These are phyloP conservation scores for Eragrostis curvula DNA, from an alignment of 176 grass and related monocot species.

Conservation along the genomic window DNA sequence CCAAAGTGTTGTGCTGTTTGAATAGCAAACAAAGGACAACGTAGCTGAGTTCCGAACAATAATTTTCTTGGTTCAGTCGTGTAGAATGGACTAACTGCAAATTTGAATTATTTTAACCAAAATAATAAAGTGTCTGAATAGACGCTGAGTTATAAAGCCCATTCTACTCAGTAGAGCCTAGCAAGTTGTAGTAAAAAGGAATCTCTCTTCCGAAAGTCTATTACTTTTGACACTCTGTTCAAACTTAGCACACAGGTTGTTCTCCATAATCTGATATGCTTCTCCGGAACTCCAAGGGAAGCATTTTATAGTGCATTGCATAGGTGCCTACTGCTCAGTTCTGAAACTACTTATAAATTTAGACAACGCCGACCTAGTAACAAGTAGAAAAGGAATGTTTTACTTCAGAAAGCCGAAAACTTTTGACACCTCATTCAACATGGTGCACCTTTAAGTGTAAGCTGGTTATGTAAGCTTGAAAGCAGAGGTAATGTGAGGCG, in stretches of 20 bases:
- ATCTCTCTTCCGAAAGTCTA: slow-evolving; percentile 2
- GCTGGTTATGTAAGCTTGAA: slow-evolving; percentile 41
- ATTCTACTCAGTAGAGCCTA: slow-evolving; percentile 20
- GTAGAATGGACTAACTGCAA: slow-evolving; percentile 11
- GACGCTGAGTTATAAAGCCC: not conserved
- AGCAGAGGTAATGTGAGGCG: slow-evolving; percentile 30
- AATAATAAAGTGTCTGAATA: not conserved
- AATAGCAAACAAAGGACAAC: not conserved
- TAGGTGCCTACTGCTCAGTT: not conserved
- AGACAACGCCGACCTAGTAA: slow-evolving; percentile 6
- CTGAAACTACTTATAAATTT: slow-evolving; percentile 7
- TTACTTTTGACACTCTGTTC: slow-evolving; percentile 22
- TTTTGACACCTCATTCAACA: not conserved
- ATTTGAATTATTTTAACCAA: not conserved
- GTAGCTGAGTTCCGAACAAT: not conserved
- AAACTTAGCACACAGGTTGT: slow-evolving; percentile 25
- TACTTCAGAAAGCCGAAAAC: slow-evolving; percentile 23
- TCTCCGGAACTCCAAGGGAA: not conserved
- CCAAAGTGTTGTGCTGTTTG: too few species aligned
- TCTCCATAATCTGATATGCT: not conserved
- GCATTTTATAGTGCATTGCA: slow-evolving; percentile 2
- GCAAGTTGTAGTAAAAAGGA: slow-evolving; percentile 15
- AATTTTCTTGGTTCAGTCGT: not conserved
- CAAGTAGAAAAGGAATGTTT: slow-evolving; percentile 35
- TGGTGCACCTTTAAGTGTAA: slow-evolving; percentile 28